A percentile compares a stretch with the other conserved stretches of the same genome.
These are phyloP conservation scores for Globisporangium irregulare DNA, from an alignment of 352 stramenopile species.

Conservation along the genomic window DNA sequence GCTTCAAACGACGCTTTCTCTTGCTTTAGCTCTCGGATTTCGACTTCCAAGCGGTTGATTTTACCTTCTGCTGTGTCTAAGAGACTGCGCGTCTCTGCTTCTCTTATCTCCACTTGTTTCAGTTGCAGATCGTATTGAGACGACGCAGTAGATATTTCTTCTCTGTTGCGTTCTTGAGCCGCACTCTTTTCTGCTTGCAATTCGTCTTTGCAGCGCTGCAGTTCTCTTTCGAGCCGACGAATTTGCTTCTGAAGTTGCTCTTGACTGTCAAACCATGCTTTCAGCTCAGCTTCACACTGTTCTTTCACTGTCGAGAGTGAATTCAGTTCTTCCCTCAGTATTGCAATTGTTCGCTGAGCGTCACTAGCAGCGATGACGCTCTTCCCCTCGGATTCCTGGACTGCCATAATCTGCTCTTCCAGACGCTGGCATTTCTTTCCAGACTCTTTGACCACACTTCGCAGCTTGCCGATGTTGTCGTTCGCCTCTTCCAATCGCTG, in stretches of 20 bases:
- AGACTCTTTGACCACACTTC: slow-evolving; percentile 43
- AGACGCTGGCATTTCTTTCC: slow-evolving; percentile 30
- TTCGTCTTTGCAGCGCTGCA: slow-evolving; percentile 26
- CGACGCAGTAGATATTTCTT: slow-evolving; percentile 24
- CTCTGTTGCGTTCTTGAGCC: slow-evolving; percentile 19
- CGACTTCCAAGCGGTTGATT: slow-evolving; percentile 16
- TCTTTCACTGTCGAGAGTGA: slow-evolving; percentile 21
- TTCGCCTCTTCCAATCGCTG: slow-evolving; percentile 72
- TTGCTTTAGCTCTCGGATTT: slow-evolving; percentile 30
- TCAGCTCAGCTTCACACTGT: slow-evolving; percentile 30
- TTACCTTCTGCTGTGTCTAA: slow-evolving; percentile 7
- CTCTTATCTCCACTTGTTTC: slow-evolving; percentile 24
- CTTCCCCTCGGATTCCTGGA: slow-evolving; percentile 19
- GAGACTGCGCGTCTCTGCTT: slow-evolving; percentile 17
- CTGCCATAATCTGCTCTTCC: slow-evolving; percentile 28
- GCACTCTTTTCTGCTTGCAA: slow-evolving; percentile 24
- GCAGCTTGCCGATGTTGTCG: slow-evolving; percentile 57
- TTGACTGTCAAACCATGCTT: slow-evolving; percentile 25
- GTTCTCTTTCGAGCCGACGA: slow-evolving; percentile 26
- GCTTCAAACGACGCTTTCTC: neutral
- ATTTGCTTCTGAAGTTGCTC: slow-evolving; percentile 33
- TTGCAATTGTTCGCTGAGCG: slow-evolving; percentile 2
- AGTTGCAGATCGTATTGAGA: slow-evolving; percentile 31
- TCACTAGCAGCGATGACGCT: slow-evolving; percentile 10
- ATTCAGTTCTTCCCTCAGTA: slow-evolving; percentile 23